These are phyloP conservation scores for Aristolochia fimbriata DNA, from an alignment of 164 flowering plant species.

Conservation along the genomic window DNA sequence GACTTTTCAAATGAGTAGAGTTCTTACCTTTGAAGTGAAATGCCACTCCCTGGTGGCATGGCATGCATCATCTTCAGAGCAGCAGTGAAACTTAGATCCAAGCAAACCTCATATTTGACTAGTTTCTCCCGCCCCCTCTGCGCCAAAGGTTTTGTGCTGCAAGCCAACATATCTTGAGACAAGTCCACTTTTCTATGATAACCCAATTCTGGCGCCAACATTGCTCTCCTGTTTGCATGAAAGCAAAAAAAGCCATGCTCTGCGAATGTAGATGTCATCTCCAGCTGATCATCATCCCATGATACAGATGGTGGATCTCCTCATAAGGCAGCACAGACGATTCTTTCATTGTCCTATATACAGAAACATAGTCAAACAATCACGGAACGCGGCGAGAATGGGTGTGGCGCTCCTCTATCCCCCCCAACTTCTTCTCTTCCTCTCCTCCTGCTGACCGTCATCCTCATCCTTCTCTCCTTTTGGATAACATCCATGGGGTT, in stretches of 20 bases:
- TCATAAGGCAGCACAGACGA: constrained; percentile 22
- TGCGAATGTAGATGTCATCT: constrained; percentile 54
- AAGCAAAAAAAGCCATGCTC: constrained; percentile 75
- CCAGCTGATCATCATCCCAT: constrained; percentile 41
- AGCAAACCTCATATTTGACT: constrained; percentile 16
- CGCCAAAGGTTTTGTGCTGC: constrained; percentile 32
- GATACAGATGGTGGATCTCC: constrained; percentile 26
- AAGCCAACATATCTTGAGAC: constrained; percentile 42
- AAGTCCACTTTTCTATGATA: constrained; percentile 28
- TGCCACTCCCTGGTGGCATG: constrained; percentile 1
- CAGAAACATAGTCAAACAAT: not conserved
- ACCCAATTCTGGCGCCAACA: constrained; percentile 20
- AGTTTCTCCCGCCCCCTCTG: constrained; percentile 40
- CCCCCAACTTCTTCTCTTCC: too few species aligned
- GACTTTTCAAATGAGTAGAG: not conserved
- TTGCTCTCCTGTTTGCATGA: constrained; percentile 38
- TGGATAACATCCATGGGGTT: too few species aligned
- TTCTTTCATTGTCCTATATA: constrained; percentile 47
- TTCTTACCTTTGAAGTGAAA: not conserved
- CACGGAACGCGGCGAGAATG: too few species aligned
- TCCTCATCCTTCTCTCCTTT: too few species aligned
- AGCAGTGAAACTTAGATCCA: constrained; percentile 10
- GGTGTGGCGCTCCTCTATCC: too few species aligned
- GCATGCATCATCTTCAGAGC: constrained; percentile 6
- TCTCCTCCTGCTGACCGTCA: too few species aligned